Evolutionary conservation across 2,329 filamentous ascomycete genomes (phyloP).

Genomic region (Pyricularia pennisetigena): DNA sequence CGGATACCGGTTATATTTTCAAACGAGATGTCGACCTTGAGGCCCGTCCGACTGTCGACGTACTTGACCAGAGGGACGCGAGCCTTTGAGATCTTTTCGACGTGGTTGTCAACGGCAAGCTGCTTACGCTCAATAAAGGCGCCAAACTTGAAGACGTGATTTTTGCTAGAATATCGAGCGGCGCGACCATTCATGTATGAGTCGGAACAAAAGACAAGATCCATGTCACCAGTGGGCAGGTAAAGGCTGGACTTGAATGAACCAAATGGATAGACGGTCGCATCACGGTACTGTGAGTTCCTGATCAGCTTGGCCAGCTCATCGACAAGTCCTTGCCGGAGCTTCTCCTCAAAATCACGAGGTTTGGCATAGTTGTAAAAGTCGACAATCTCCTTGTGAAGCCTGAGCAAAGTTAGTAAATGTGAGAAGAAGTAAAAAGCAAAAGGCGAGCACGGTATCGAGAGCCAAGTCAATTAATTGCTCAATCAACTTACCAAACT

Average conservation of each 20-base stretch:
- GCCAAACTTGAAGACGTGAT: conserved; percentile 52
- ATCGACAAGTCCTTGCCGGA: conserved; percentile 63
- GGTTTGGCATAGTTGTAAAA: conserved; percentile 84
- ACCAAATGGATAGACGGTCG: conserved; percentile 70
- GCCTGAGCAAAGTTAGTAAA: conserved; percentile 32
- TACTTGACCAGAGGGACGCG: conserved; percentile 92
- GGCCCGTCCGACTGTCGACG: conserved; percentile 62
- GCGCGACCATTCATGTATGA: conserved; percentile 45
- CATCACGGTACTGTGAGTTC: conserved; percentile 41
- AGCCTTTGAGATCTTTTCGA: conserved; percentile 63
- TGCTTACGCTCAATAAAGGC: conserved; percentile 43
- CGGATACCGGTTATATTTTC: conserved; percentile 77
- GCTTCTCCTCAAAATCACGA: conserved; percentile 61
- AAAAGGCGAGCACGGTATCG: conserved; percentile 6
- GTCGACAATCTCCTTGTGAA: conserved; percentile 84
- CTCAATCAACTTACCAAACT: conserved; percentile 45
- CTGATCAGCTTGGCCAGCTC: conserved; percentile 55
- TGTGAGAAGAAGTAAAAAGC: too few species aligned
- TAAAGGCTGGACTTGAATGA: conserved; percentile 81
- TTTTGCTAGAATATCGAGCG: conserved; percentile 39
- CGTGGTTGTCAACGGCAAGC: conserved; percentile 46
- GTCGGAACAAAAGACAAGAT: conserved; percentile 66
- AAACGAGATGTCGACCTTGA: conserved; percentile 90
- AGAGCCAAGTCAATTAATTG: conserved; percentile 1
- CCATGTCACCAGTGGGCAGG: conserved; percentile 75